A percentile compares a stretch with the other conserved stretches of the same genome.
These are phyloP conservation scores for Colletotrichum eremochloae DNA, from an alignment of 2,329 filamentous ascomycete genomes.

Conservation along the genomic window DNA sequence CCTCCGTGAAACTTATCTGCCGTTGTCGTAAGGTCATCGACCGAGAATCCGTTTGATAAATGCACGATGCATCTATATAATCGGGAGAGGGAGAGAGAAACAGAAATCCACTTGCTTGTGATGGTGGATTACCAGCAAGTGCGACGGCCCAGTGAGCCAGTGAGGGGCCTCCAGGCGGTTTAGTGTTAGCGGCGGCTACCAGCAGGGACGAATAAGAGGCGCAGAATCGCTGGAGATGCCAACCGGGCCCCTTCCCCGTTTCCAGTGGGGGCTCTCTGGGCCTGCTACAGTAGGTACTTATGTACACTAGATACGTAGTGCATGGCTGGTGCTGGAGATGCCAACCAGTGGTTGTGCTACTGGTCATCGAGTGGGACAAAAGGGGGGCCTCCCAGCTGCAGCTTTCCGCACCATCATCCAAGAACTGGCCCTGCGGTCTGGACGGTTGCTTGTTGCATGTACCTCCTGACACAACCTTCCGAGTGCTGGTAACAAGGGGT, in stretches of 20 bases:
- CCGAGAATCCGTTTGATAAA: not conserved
- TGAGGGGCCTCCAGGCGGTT: conserved; percentile 12
- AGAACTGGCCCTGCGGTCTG: conserved; percentile 16
- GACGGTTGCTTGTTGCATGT: conserved; percentile 10
- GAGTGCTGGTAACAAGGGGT: not conserved
- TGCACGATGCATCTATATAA: not conserved
- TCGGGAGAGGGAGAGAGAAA: not conserved
- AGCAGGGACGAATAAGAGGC: conserved; percentile 26
- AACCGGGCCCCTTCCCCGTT: conserved; percentile 16
- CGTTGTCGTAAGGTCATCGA: conserved; percentile 11
- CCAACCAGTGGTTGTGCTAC: conserved; percentile 30
- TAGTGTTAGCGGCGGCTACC: conserved; percentile 31
- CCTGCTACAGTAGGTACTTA: not conserved
- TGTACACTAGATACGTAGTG: not conserved
- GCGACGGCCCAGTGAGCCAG: conserved; percentile 15
- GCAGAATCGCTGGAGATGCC: conserved; percentile 27
- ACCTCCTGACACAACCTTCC: not conserved
- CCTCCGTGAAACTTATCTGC: conserved; percentile 9
- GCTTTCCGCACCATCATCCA: conserved; percentile 30
- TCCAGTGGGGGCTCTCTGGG: conserved; percentile 4
- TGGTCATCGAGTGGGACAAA: conserved; percentile 12
- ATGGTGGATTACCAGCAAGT: conserved; percentile 18
- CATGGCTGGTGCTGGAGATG: conserved; percentile 5
- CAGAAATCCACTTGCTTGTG: conserved; percentile 28
- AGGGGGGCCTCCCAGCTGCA: conserved; percentile 23